Conservation (phyloP, 352 stramenopile genomes). For the Pythium oligandrum region DNA sequence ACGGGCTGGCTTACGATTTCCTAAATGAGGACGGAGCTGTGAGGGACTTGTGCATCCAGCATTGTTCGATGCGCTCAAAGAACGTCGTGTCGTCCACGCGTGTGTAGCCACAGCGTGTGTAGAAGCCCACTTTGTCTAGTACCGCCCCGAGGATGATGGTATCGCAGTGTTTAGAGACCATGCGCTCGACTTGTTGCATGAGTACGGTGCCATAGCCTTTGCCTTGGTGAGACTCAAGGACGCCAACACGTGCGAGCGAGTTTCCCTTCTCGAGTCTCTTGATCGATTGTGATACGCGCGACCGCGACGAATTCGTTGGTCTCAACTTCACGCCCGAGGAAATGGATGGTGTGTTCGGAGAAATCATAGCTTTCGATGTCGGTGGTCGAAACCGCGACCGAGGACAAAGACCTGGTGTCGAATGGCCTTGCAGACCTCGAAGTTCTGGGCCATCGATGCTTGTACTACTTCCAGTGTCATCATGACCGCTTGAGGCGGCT, state of each 20-base stretch:
- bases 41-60: background rate
- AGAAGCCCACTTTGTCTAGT: constrained; percentile 37
- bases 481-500: too few species aligned
- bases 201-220: constrained; percentile 34
- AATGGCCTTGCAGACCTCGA: background rate
- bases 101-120: constrained; percentile 47
- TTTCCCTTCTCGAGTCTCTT: constrained; percentile 23
- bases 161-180: constrained; percentile 19
- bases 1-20: background rate
- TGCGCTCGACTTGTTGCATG: constrained; percentile 27
- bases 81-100: constrained; percentile 39
- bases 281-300: constrained; percentile 28
- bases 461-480: background rate
- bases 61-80: constrained; percentile 39
- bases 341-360: constrained; percentile 22
- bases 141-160: constrained; percentile 32
- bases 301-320: constrained; percentile 36
- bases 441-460: background rate
- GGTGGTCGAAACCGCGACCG: background rate
- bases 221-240: constrained; percentile 35
- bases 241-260: constrained; percentile 41
- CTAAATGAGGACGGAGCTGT: background rate
- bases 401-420: background rate
- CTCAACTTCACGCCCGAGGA: constrained; percentile 36
- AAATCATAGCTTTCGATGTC: background rate